Percentiles rank a stretch among this genome's conserved stretches.
Evolutionary conservation across 805 yeast species (phyloP).

Genomic region (Myxozyma sirexii): DNA sequence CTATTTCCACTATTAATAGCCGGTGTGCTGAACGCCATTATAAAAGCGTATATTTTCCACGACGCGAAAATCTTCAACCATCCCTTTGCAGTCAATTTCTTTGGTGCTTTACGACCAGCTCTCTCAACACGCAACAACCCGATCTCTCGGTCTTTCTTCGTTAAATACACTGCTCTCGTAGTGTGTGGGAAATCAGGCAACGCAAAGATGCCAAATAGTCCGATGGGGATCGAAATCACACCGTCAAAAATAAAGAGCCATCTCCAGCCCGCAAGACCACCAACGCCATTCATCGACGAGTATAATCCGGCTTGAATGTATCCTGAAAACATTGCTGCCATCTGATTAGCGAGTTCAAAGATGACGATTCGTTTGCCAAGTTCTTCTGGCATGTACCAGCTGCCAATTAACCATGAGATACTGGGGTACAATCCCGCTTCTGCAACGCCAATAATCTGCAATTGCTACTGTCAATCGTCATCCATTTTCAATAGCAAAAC

Average conservation of each 20-base stretch:
- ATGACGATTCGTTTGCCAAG: constrained; percentile 46
- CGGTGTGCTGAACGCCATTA: constrained; percentile 3
- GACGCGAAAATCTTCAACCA: constrained; percentile 9
- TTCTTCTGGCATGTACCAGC: constrained; percentile 60
- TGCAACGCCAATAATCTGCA: constrained; percentile 54
- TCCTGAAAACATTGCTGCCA: constrained; percentile 52
- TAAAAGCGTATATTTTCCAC: constrained; percentile 7
- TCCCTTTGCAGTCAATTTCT: constrained; percentile 2
- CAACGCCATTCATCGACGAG: constrained; percentile 29
- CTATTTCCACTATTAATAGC: background rate
- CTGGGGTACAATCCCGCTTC: constrained; percentile 70
- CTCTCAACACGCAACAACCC: constrained; percentile 13
- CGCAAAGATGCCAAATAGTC: constrained; percentile 40
- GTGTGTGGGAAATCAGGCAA: constrained; percentile 18
- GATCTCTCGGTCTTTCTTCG: constrained; percentile 5
- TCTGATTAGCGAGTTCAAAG: constrained; percentile 49
- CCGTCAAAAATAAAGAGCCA: constrained; percentile 72
- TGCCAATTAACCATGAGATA: constrained; percentile 47
- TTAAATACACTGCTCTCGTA: constrained; percentile 16
- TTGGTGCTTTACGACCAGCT: constrained; percentile 21
- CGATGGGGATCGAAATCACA: constrained; percentile 47
- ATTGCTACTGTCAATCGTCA: background rate
- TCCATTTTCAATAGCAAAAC: background rate
- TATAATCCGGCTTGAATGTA: constrained; percentile 57
- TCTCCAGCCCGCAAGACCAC: constrained; percentile 46